Evolutionary conservation across 139 green algal species (phyloP), one percentile per base, ranked within the genome.

Genomic region (Micromonas pusilla): DNA sequence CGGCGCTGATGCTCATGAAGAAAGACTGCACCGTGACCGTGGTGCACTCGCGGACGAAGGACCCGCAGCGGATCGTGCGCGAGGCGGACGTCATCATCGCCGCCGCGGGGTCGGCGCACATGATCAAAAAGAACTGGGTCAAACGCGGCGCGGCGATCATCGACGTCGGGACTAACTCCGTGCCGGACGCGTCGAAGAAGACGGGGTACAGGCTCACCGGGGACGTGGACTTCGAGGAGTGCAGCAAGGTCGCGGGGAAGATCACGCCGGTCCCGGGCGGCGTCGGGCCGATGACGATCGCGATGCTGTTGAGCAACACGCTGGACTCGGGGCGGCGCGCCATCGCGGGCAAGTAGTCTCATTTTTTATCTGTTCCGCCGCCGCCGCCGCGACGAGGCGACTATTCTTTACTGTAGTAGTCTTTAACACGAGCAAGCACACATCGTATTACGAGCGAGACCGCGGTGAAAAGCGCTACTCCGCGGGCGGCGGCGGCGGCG

Each of bases 271-370:
- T 99, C 32, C 94, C 94, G 1, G 94, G 92, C 16, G 95, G 95
- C 3, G 92, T 99, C 23, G 95, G 95, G 3, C 95, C 94, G 20
- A 98, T 99, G 95, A 99, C 95, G 26, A 97, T 99, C 76, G 93
- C 94, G 1, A 95, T 97, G 82, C 85, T 98, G 57, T 82, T 99
- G 32, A 67, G 86, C 33, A 97, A 97, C 85, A 94, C 88, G 2
- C 31, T 91, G 21, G 76, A 88, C 34, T 81, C 83, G 34, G 89
- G 72, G 6, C 39, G 21, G 72, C 52, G 72, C 26, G 30, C 72
- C 28, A 52, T 75, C 37, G 68, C 26, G 38, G 63, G 63, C 31
- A 70, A 57, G 16, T 16, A 57, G 9, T 9, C 9, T 57, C 9
- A 23, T 57, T 16, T 57, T 57, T 57, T 57, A n/a, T n/a, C n/a